Conservation (phyloP, 2,329 filamentous ascomycete species). For the Sporothrix schenckii region DNA sequence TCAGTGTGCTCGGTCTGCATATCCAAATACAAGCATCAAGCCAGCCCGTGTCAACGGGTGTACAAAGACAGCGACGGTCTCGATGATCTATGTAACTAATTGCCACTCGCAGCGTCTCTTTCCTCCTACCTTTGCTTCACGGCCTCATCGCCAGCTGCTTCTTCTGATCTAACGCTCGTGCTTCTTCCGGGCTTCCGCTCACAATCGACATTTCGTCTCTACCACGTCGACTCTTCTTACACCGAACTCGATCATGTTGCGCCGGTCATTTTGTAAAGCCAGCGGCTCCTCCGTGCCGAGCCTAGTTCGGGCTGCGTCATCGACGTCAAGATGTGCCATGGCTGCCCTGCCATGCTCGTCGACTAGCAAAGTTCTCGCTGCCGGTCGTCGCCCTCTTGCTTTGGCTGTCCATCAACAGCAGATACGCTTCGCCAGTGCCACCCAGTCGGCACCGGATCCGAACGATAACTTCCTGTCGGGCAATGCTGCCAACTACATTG, state of each 20-base stretch:
- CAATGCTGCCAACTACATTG: conserved; percentile 97
- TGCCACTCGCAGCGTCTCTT: conserved; percentile 24
- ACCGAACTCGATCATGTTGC: conserved; percentile 31
- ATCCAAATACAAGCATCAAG: neutral
- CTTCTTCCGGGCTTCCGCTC: conserved; percentile 30
- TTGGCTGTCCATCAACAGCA: conserved; percentile 47
- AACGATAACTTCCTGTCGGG: conserved; percentile 97
- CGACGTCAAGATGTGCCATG: conserved; percentile 28
- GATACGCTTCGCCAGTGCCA: conserved; percentile 59
- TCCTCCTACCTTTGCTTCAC: neutral
- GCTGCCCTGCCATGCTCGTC: conserved; percentile 27
- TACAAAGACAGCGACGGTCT: neutral
- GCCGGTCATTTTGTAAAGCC: conserved; percentile 35
- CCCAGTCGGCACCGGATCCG: conserved; percentile 66
- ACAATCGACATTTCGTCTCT: conserved; percentile 18
- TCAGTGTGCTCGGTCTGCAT: neutral
- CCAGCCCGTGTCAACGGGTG: neutral
- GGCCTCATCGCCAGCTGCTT: conserved; percentile 21
- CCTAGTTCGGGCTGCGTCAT: conserved; percentile 30
- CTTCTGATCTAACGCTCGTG: conserved; percentile 29
- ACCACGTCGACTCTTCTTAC: neutral
- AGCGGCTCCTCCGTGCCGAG: conserved; percentile 30
- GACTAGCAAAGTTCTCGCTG: conserved; percentile 41
- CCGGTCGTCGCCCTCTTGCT: conserved; percentile 55
- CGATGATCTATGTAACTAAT: neutral